Evolutionary conservation across 192 early-diverging fungal genomes (phyloP).

Genomic region (Backusella circina): DNA sequence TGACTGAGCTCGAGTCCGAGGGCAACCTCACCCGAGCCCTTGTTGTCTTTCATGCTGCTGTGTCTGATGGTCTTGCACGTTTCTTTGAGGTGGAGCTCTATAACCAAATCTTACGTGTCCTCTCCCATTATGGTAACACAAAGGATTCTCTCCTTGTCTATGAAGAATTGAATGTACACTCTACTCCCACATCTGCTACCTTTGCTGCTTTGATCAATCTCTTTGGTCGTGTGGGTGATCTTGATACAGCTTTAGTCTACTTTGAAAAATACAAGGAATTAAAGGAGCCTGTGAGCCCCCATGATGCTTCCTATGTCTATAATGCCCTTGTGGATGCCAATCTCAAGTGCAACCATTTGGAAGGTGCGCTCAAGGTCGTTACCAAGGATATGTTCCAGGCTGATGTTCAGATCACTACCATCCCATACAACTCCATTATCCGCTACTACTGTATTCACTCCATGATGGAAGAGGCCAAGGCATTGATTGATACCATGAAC

Average conservation of each 20-base stretch:
- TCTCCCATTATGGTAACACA: conserved; percentile 32
- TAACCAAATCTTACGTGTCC: conserved; percentile 32
- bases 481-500: conserved; percentile 12
- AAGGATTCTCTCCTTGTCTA: conserved; percentile 27
- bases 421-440: conserved; percentile 34
- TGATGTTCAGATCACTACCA: conserved; percentile 20
- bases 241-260: conserved; percentile 19
- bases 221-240: conserved; percentile 34
- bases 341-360: conserved; percentile 26
- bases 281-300: background rate
- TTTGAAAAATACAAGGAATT: conserved; percentile 24
- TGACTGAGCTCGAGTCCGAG: conserved; percentile 20
- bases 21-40: conserved; percentile 26
- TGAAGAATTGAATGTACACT: conserved; percentile 16
- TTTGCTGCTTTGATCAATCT: conserved; percentile 55
- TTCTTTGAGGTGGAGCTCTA: conserved; percentile 34
- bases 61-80: conserved; percentile 7
- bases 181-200: conserved; percentile 42
- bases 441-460: conserved; percentile 26
- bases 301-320: conserved; percentile 33
- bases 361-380: conserved; percentile 25
- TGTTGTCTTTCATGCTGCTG: conserved; percentile 18
- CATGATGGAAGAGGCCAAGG: conserved; percentile 15
- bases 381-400: conserved; percentile 26
- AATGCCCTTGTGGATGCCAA: conserved; percentile 33